Evolutionary conservation across 495 filamentous ascomycete genomes (phyloP), one percentile per base, ranked within the genome.

Genomic region (Aspergillus asperescens): DNA sequence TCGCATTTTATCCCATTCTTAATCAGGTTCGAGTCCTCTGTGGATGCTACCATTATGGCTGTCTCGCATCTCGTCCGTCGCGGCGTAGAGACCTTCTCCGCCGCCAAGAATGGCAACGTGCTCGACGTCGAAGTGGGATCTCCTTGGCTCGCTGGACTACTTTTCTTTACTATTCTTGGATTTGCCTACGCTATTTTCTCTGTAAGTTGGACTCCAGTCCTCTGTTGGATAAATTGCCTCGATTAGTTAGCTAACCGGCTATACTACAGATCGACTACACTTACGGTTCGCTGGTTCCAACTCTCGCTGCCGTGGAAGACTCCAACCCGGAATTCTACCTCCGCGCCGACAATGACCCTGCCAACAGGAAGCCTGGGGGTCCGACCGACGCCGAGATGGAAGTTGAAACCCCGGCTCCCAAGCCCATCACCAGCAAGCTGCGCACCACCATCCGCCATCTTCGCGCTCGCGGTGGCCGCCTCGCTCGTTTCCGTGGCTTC

Each of bases 221-320:
- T 46, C 13, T 19, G 3, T 7, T 49, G 13, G 42, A 5, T 39
- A 4, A 12, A 3, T 35, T 8, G 32, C 32, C n/a, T n/a, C 32
- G 10, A 16, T 15, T 19, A 15, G 22, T 22, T 27, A 51, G 39
- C 15, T 60, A 1, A 16, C 18, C n/a, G 3, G 53, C 66, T 5
- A 39, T 7, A 0, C n/a, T 16, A 1, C 56, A 74, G 71, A 48
- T 77, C 16, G 66, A 74, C 43, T 87, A 87, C 65, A 81, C 80
- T 22, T 77, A 84, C 53, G 76, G 75, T 29, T 55, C 73, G 29
- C 74, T 87, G 19, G 70, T 87, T 15, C 69, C 77, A 5, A 81
- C 80, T 8, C 71, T 88, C 15, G 76, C 82, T 41, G 77, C 78
- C 50, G 67, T 88, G 52, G 84, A 88, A 65, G 76, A 76, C 44